Percentiles rank a stretch among this genome's conserved stretches.
phyloP scores from a whole-genome alignment of 257 asterid species.

The Jaltomata sinuosa region DNA sequence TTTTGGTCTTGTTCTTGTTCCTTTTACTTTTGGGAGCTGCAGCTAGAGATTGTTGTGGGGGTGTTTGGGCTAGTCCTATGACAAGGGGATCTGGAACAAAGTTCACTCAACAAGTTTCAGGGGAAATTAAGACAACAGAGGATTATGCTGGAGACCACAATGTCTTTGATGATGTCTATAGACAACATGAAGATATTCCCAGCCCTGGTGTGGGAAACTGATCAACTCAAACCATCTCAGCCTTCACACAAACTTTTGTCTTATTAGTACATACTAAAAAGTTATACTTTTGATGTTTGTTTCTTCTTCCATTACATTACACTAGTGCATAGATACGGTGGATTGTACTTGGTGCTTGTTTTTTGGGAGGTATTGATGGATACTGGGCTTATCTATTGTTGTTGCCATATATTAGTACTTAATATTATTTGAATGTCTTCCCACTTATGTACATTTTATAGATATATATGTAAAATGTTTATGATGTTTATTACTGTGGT shows the following conservation, averaged over 20 bases:
- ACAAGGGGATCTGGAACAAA: neutral
- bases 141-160: neutral
- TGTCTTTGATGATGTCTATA: neutral
- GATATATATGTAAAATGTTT: neutral
- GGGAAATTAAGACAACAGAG: neutral
- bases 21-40: neutral
- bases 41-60: neutral
- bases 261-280: neutral
- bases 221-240: neutral
- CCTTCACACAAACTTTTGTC: neutral
- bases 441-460: neutral
- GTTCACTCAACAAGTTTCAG: neutral
- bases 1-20: neutral
- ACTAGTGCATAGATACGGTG: neutral
- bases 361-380: neutral
- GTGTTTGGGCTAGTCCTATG: neutral
- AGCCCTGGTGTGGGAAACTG: conserved; percentile 4
- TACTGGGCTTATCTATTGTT: neutral
- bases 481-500: neutral
- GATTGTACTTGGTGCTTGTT: neutral
- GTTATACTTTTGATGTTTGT: neutral
- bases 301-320: neutral
- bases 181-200: neutral
- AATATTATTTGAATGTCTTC: neutral
- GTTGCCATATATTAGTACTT: neutral